Conservation (phyloP, 352 stramenopile genomes). For the Pythium sukuiense region DNA sequence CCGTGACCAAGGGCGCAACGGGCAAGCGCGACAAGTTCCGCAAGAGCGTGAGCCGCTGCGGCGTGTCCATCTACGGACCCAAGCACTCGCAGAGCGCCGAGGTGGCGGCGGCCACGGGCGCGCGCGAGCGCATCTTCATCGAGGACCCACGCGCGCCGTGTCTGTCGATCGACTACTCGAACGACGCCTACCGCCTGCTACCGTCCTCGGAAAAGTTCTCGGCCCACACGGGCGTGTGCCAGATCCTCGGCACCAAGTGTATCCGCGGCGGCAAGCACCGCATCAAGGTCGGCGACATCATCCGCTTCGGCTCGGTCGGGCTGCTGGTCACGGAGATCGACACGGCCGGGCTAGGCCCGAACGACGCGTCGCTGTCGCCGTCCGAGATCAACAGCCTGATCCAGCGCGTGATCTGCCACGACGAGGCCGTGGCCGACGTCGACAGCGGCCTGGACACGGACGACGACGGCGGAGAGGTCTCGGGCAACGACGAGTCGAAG, state of each 20-base stretch:
- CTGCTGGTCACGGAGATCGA: conserved; percentile 86
- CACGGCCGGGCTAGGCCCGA: conserved; percentile 61
- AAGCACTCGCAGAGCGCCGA: conserved; percentile 72
- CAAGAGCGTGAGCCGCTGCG: conserved; percentile 83
- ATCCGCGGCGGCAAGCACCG: conserved; percentile 84
- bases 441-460: conserved; percentile 86
- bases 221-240: conserved; percentile 83
- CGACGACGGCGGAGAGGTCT: conserved; percentile 80
- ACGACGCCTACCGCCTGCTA: conserved; percentile 82
- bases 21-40: conserved; percentile 89
- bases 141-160: conserved; percentile 81
- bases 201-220: conserved; percentile 87
- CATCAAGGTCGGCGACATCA: conserved; percentile 82
- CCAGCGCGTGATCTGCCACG: conserved; percentile 79
- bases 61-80: conserved; percentile 85
- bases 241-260: conserved; percentile 86
- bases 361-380: conserved; percentile 70
- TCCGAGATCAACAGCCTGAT: conserved; percentile 81
- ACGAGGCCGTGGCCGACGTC: conserved; percentile 73
- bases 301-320: conserved; percentile 81
- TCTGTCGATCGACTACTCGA: conserved; percentile 87
- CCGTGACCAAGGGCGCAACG: conserved; percentile 79
- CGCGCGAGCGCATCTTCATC: conserved; percentile 84
- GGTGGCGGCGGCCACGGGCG: conserved; percentile 31
- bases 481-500: conserved; percentile 84